A percentile compares a stretch with the other conserved stretches of the same genome.
phyloP scores from a whole-genome alignment of 73 alveolate genomes.

The Loxodes magnus region DNA sequence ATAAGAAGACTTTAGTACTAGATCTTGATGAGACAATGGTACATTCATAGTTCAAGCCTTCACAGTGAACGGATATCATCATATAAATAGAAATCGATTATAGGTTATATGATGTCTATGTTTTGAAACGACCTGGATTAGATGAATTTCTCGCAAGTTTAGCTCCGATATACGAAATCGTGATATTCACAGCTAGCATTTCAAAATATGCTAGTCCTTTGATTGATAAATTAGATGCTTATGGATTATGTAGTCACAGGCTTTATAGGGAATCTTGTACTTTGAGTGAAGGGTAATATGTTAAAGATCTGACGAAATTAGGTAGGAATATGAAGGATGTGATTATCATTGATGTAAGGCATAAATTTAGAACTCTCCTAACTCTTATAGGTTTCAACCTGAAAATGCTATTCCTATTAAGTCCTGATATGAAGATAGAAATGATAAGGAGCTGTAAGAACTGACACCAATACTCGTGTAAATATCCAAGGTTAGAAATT shows the following conservation, averaged over 20 bases:
- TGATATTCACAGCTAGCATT: slow-evolving; percentile 42
- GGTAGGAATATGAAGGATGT: slow-evolving; percentile 37
- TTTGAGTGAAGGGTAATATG: slow-evolving; percentile 21
- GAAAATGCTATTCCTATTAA: slow-evolving; percentile 50
- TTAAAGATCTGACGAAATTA: slow-evolving; percentile 29
- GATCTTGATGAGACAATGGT: slow-evolving; percentile 50
- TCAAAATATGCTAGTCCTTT: slow-evolving; percentile 47
- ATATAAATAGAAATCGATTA: slow-evolving; percentile 17
- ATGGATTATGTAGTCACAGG: slow-evolving; percentile 19
- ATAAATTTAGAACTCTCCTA: slow-evolving; percentile 47
- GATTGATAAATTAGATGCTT: slow-evolving; percentile 33
- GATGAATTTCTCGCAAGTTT: slow-evolving; percentile 35
- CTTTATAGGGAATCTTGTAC: slow-evolving; percentile 49
- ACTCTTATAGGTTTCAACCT: slow-evolving; percentile 32
- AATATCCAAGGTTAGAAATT: slow-evolving; percentile 31
- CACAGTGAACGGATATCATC: slow-evolving; percentile 23
- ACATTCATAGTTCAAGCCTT: slow-evolving; percentile 41
- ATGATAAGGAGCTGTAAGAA: slow-evolving; percentile 29
- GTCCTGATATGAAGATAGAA: slow-evolving; percentile 37
- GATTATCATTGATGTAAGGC: slow-evolving; percentile 33
- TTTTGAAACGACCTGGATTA: slow-evolving; percentile 41
- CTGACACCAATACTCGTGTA: slow-evolving; percentile 22
- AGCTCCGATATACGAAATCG: slow-evolving; percentile 23
- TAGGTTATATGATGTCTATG: slow-evolving; percentile 20
- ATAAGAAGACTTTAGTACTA: slow-evolving; percentile 41